Percentiles rank a stretch among this genome's conserved stretches.
Conservation (phyloP, 2,329 filamentous ascomycete species). For the Ceratocystis alfenasii region DNA sequence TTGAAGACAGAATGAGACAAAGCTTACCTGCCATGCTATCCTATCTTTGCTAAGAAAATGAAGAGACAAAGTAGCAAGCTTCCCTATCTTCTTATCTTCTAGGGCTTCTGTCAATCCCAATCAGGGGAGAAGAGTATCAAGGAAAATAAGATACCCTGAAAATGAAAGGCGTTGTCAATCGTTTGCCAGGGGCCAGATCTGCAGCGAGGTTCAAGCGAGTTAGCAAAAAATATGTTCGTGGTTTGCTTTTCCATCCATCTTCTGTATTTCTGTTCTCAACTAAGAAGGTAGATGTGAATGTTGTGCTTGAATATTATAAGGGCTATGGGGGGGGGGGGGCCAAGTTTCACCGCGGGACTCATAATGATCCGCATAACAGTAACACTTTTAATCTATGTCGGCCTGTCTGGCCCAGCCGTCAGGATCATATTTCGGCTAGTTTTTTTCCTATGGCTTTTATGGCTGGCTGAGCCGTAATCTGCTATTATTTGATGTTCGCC, state of each 20-base stretch:
- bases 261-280: background rate
- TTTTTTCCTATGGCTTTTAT: background rate
- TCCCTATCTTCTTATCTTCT: background rate
- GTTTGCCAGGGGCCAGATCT: background rate
- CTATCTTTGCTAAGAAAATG: background rate
- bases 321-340: background rate
- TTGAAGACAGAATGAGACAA: too few relatives aligned
- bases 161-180: background rate
- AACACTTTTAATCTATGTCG: background rate
- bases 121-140: background rate
- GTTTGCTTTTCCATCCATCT: background rate
- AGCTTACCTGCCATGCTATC: background rate
- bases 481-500: background rate
- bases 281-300: too few relatives aligned
- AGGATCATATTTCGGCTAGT: slow-evolving; percentile 8
- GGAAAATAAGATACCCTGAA: background rate
- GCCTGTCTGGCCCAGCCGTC: background rate
- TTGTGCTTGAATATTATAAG: background rate
- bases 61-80: background rate
- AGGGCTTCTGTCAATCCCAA: background rate
- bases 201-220: slow-evolving; percentile 2
- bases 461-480: background rate
- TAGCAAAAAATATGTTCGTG: background rate
- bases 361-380: slow-evolving; percentile 1
- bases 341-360: background rate